Base-by-base conservation (phyloP, 345 rosid genomes). In the Salix dunnii region DNA sequence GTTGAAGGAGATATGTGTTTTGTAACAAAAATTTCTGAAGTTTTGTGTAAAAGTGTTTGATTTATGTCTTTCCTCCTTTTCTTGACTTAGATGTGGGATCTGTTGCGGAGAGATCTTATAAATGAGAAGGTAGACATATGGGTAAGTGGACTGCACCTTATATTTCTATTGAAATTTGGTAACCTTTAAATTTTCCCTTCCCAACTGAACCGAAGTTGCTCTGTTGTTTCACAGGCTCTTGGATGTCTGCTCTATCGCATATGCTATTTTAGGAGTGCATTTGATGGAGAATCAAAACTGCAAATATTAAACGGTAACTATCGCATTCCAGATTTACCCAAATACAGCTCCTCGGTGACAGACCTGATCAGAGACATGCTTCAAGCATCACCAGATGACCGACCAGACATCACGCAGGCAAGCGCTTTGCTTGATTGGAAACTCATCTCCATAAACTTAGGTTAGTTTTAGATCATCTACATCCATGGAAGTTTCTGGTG, bases 351-450 rank as follows among this genome's bases (percentile, higher is more conserved):
- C 10, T 73, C 72, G 65, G 83, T 94, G 69, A 87, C 89, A 6
- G 90, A 88, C 78, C 86, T 96, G 46, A 90, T 96, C 75, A 88
- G 80, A 82, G 97, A 96, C 82, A 85, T 92, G 98, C 97, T 96
- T 83, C 92, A 94, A 85, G 89, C 89, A 79, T 96, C 97, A 71
- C 97, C 98, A 28, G 89, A 87, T 76, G 94, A 89, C 82, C 86
- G 99, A 84, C 97, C 97, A 83, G 98, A 96, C 91, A 92, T 96
- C 90, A 92, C 92, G 80, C 98, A 94, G 97, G 99, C 87, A 87
- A 81, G 91, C 85, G 85, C 91, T 87, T 91, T 87, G 93, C 86
- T 87, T 90, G 91, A 85, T 88, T 82, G 84, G 90, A 87, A 86
- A 76, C 84, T 86, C 87, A 84, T 83, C 89, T 89, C 86, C 87